These are phyloP conservation scores for Curvularia lunata DNA, from an alignment of 2,329 filamentous ascomycete genomes.

Conservation along the genomic window DNA sequence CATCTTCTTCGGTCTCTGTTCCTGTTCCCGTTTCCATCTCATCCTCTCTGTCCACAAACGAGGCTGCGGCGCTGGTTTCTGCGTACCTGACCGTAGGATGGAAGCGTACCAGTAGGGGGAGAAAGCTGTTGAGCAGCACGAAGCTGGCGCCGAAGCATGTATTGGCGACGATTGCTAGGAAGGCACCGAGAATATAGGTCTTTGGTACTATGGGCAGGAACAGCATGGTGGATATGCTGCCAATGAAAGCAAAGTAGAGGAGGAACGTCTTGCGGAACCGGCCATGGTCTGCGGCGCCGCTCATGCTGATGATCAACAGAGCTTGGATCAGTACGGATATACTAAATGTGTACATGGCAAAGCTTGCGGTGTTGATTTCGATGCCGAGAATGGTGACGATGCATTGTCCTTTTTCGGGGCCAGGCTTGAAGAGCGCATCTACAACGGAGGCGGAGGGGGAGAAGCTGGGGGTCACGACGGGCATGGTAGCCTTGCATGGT, in stretches of 20 bases:
- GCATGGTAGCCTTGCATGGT: conserved; percentile 73
- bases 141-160: conserved; percentile 95
- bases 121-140: conserved; percentile 92
- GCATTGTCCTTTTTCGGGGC: conserved; percentile 65
- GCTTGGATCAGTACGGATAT: conserved; percentile 89
- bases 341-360: conserved; percentile 98
- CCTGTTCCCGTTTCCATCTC: conserved; percentile 6
- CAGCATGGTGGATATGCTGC: conserved; percentile 83
- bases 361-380: conserved; percentile 93
- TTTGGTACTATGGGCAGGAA: conserved; percentile 80
- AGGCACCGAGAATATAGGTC: conserved; percentile 78
- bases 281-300: conserved; percentile 93
- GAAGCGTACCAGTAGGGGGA: conserved; percentile 87
- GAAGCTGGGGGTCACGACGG: conserved; percentile 47
- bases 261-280: conserved; percentile 85
- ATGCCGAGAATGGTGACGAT: conserved; percentile 80
- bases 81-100: conserved; percentile 66
- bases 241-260: conserved; percentile 81
- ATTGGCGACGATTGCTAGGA: conserved; percentile 89
- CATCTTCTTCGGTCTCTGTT: conserved; percentile 19
- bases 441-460: conserved; percentile 23
- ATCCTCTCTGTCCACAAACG: conserved; percentile 38
- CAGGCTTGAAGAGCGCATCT: conserved; percentile 27
- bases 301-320: conserved; percentile 92
- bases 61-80: conserved; percentile 29